phyloP scores from a whole-genome alignment of 306 rosid species.

The Pyrus betulifolia region DNA sequence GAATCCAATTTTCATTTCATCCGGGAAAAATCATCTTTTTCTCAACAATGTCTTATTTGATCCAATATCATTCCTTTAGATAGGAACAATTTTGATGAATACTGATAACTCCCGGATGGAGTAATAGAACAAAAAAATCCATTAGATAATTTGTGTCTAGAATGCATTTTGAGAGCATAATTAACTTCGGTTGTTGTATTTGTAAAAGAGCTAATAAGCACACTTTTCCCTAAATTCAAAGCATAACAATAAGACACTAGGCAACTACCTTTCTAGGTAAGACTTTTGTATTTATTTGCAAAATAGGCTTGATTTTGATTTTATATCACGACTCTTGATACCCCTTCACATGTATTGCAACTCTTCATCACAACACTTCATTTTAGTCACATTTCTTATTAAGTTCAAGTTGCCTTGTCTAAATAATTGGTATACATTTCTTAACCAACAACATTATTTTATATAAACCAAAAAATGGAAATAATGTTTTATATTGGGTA shows the following conservation, averaged over 20 bases:
- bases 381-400: background rate
- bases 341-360: background rate
- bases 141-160: too few species aligned
- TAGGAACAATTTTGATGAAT: too few species aligned
- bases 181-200: too few species aligned
- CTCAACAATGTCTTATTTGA: too few species aligned
- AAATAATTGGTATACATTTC: background rate
- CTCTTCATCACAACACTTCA: background rate
- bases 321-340: background rate
- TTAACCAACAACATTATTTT: background rate
- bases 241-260: background rate
- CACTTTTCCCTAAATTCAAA: background rate
- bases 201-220: too few species aligned
- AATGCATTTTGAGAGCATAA: too few species aligned
- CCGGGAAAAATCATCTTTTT: too few species aligned
- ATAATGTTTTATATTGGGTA: background rate
- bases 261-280: background rate
- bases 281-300: background rate
- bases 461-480: background rate
- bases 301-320: background rate
- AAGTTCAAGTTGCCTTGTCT: background rate
- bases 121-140: too few species aligned
- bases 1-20: too few species aligned
- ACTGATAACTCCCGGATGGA: too few species aligned
- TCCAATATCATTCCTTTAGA: too few species aligned